phyloP scores from a whole-genome alignment of 306 rosid genomes.

The Morella rubra region DNA sequence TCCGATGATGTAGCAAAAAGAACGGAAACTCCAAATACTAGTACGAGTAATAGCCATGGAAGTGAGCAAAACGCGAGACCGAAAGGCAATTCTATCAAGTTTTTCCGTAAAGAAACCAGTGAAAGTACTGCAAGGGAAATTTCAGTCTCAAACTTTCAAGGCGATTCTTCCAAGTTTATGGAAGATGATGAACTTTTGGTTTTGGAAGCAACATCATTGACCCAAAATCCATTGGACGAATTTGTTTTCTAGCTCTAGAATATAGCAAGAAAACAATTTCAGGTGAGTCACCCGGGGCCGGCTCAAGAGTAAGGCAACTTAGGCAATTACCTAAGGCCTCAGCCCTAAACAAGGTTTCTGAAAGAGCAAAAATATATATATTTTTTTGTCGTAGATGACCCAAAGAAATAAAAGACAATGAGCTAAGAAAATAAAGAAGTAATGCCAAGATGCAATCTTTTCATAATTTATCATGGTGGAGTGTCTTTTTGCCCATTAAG shows the following conservation, averaged over 20 bases:
- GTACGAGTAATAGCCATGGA: conserved; percentile 49
- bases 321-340: too few relatives aligned
- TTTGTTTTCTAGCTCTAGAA: not conserved
- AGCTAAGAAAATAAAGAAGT: too few relatives aligned
- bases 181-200: not conserved
- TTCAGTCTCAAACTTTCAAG: not conserved
- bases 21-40: conserved; percentile 36
- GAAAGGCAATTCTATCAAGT: conserved; percentile 8
- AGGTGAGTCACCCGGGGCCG: not conserved
- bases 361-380: too few relatives aligned
- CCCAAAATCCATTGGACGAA: not conserved
- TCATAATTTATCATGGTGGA: too few relatives aligned
- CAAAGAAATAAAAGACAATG: too few relatives aligned
- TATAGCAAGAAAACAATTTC: not conserved
- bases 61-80: conserved; percentile 10
- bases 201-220: not conserved
- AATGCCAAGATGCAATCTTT: too few relatives aligned
- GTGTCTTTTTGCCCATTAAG: too few relatives aligned
- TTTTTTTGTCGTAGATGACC: too few relatives aligned
- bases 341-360: too few relatives aligned
- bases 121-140: not conserved
- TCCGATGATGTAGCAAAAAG: conserved; percentile 33
- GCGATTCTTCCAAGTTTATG: not conserved
- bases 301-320: too few relatives aligned
- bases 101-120: not conserved